Percentiles rank a stretch among this genome's conserved stretches.
Evolutionary conservation across 192 early-diverging fungal genomes (phyloP).

Genomic region (Podila epigama): DNA sequence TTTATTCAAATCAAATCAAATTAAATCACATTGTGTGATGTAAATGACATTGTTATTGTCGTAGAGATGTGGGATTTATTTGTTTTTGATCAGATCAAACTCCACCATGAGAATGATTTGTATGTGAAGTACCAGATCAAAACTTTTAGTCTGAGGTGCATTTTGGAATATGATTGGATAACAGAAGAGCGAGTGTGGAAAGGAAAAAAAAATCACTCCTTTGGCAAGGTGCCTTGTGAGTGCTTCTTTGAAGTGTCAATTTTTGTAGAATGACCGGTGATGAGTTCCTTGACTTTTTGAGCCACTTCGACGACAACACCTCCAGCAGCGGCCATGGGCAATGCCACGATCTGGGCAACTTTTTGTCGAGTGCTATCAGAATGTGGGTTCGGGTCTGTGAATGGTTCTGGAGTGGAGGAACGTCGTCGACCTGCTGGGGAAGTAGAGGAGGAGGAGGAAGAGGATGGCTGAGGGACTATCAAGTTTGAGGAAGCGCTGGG

Average conservation of each 20-base stretch:
- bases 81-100: no score
- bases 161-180: no score
- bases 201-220: no score
- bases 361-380: constrained; percentile 19
- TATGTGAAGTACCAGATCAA: no score
- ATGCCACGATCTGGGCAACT: constrained; percentile 24
- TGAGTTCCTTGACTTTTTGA: constrained; percentile 26
- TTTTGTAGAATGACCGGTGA: constrained; percentile 26
- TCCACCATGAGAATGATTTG: no score
- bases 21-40: neutral
- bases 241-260: constrained; percentile 31
- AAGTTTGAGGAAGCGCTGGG: no score
- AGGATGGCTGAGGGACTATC: no score
- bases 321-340: constrained; percentile 33
- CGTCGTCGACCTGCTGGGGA: neutral
- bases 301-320: constrained; percentile 27
- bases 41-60: neutral
- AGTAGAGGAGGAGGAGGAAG: neutral
- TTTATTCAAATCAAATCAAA: constrained; percentile 10
- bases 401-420: constrained; percentile 30
- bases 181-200: no score
- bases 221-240: neutral
- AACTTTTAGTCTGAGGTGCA: no score
- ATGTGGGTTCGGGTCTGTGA: constrained; percentile 41
- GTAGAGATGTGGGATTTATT: neutral